Evolutionary conservation across 345 rosid genomes (phyloP).

Genomic region (Eucalyptus coolabah): DNA sequence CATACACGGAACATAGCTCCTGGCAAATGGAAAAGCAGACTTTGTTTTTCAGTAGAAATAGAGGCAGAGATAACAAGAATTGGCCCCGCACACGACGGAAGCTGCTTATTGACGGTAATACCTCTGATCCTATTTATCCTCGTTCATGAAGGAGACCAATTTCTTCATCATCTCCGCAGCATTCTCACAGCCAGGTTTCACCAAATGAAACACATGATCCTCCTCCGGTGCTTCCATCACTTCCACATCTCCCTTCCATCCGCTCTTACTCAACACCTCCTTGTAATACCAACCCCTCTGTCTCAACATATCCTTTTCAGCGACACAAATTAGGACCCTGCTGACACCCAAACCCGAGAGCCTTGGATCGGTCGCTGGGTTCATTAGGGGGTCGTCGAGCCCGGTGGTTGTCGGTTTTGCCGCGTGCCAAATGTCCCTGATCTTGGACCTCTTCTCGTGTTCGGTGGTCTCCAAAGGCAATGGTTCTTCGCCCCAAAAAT

Average conservation of each 20-base stretch:
- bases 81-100: neutral
- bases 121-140: neutral
- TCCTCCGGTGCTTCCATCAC: constrained; percentile 13
- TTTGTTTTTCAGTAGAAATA: neutral
- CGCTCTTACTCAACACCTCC: constrained; percentile 6
- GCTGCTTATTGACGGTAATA: neutral
- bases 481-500: constrained; percentile 10
- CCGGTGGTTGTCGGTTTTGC: constrained; percentile 11
- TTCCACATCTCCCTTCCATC: constrained; percentile 14
- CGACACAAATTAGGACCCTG: constrained; percentile 12
- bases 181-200: constrained; percentile 1
- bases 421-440: neutral
- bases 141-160: constrained; percentile 8
- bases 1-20: neutral
- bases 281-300: constrained; percentile 6
- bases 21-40: neutral
- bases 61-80: neutral
- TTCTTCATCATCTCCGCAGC: constrained; percentile 6
- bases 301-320: constrained; percentile 13
- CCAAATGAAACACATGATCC: constrained; percentile 24
- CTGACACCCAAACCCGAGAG: constrained; percentile 1
- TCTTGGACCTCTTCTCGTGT: neutral
- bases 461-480: neutral
- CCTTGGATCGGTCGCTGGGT: constrained; percentile 12
- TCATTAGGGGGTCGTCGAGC: constrained; percentile 6